Conservation (phyloP, 805 yeast genomes). For the Wickerhamiella dianesei region DNA sequence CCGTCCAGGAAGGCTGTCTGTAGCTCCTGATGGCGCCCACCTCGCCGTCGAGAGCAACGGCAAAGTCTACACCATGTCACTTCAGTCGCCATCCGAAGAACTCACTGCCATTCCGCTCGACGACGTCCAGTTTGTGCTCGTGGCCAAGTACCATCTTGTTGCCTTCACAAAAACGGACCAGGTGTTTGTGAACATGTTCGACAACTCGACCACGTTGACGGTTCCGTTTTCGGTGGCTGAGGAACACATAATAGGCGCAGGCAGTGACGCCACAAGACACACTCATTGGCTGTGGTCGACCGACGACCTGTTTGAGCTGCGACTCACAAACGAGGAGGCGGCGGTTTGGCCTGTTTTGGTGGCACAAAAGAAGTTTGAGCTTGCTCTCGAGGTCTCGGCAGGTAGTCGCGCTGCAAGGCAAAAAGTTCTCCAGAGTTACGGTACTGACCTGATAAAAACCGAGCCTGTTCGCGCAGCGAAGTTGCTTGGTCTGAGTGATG, state of each 20-base stretch:
- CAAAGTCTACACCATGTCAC: background rate
- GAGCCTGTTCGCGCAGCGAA: constrained; percentile 30
- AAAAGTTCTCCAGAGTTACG: constrained; percentile 40
- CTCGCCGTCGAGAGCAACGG: background rate
- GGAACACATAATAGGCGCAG: constrained; percentile 33
- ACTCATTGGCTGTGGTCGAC: constrained; percentile 71
- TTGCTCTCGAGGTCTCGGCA: constrained; percentile 40
- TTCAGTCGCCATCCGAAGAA: background rate
- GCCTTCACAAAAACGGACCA: background rate
- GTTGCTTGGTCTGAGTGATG: constrained; percentile 47
- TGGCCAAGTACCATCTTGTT: constrained; percentile 10
- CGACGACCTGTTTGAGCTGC: constrained; percentile 51
- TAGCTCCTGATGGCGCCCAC: background rate
- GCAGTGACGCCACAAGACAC: constrained; percentile 34
- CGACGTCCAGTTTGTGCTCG: constrained; percentile 1
- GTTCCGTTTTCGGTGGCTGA: constrained; percentile 12
- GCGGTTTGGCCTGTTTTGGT: constrained; percentile 62
- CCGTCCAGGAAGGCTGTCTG: too few relatives aligned
- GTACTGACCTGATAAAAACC: constrained; percentile 32
- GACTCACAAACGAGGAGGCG: constrained; percentile 48
- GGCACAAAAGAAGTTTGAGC: constrained; percentile 42
- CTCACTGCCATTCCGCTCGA: background rate
- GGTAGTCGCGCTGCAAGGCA: constrained; percentile 25
- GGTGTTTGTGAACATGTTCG: background rate
- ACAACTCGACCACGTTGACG: background rate